A percentile compares a stretch with the other conserved stretches of the same genome.
Evolutionary conservation across 75 land plant species (phyloP).

Genomic region (Isoetes taiwanensis): DNA sequence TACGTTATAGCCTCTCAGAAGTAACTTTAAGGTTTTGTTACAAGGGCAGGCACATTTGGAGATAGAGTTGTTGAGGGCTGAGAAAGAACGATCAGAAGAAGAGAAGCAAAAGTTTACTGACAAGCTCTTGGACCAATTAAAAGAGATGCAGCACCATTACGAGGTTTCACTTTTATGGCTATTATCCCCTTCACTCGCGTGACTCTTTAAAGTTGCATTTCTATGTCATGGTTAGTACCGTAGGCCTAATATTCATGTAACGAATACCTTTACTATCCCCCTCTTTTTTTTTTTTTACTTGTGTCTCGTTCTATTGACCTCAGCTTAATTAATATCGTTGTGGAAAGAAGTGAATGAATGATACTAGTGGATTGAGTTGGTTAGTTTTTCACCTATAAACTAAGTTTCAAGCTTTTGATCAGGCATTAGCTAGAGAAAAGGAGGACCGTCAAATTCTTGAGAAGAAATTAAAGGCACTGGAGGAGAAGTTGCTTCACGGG

Average conservation of each 20-base stretch:
- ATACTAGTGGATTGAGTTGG: too few species aligned
- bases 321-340: too few species aligned
- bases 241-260: too few species aligned
- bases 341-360: too few species aligned
- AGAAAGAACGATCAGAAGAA: constrained; percentile 29
- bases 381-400: too few species aligned
- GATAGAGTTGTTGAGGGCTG: constrained; percentile 28
- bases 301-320: too few species aligned
- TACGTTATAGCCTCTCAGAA: not conserved
- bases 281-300: too few species aligned
- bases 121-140: constrained; percentile 19
- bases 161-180: constrained; percentile 8
- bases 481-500: constrained; percentile 27
- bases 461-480: constrained; percentile 21
- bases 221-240: too few species aligned
- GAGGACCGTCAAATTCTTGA: constrained; percentile 24
- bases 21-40: not conserved
- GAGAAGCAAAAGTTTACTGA: constrained; percentile 24
- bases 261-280: too few species aligned
- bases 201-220: too few species aligned
- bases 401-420: not conserved
- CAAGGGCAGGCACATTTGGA: constrained; percentile 20
- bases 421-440: constrained; percentile 27
- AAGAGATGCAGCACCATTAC: constrained; percentile 24
- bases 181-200: too few species aligned